Conservation (phyloP, 2,329 filamentous ascomycete genomes). For the Epichloe bromicola region DNA sequence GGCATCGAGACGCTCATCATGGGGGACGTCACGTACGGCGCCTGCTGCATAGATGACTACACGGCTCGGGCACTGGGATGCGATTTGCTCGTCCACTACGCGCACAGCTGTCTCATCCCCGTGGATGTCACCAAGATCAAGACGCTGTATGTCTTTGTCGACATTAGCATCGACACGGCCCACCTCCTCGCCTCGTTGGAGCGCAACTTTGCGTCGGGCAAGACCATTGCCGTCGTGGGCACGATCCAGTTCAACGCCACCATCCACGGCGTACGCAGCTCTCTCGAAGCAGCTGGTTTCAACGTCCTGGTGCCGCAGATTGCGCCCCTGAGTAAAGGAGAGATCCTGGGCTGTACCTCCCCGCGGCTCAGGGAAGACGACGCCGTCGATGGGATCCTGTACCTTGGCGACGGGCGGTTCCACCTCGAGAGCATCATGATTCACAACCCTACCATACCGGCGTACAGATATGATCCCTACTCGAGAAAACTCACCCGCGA, state of each 20-base stretch:
- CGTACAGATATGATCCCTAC: constrained; percentile 95
- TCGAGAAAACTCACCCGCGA: constrained; percentile 83
- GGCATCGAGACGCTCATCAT: constrained; percentile 91
- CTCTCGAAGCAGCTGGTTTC: constrained; percentile 75
- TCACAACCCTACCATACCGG: constrained; percentile 80
- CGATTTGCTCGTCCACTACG: constrained; percentile 90
- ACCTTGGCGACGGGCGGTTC: constrained; percentile 85
- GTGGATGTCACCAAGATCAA: constrained; percentile 95
- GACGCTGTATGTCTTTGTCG: constrained; percentile 95
- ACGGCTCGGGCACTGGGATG: constrained; percentile 89
- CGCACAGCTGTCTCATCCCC: constrained; percentile 90
- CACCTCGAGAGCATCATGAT: constrained; percentile 99
- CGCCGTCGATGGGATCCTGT: constrained; percentile 65
- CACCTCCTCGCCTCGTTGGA: constrained; percentile 80
- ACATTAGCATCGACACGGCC: constrained; percentile 85
- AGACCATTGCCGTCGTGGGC: constrained; percentile 83
- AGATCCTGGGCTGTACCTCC: constrained; percentile 95
- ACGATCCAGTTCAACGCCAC: constrained; percentile 99
- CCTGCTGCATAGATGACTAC: constrained; percentile 97
- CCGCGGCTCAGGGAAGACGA: constrained; percentile 50
- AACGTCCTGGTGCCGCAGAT: constrained; percentile 83
- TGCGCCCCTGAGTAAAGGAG: constrained; percentile 80
- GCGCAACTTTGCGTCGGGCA: constrained; percentile 73
- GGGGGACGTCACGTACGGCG: constrained; percentile 97
- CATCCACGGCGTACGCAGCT: constrained; percentile 69